Evolutionary conservation across 805 yeast species (phyloP).

Genomic region (Metschnikowia hibisci): DNA sequence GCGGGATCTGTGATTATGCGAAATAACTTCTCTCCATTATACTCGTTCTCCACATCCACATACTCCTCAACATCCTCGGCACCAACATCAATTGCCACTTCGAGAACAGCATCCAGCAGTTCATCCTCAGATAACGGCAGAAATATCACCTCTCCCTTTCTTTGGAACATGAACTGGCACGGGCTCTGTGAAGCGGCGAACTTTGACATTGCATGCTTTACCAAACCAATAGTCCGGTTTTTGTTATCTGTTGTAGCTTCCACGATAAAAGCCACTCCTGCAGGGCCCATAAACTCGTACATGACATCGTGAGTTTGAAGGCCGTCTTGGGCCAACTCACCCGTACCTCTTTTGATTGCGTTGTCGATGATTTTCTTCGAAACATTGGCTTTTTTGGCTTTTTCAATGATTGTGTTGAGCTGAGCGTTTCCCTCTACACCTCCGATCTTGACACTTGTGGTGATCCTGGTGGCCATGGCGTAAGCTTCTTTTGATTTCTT

Average conservation of each 20-base stretch:
- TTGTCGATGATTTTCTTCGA: constrained; percentile 81
- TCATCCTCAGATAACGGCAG: constrained; percentile 34
- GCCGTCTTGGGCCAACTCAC: constrained; percentile 49
- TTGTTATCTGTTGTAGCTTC: constrained; percentile 90
- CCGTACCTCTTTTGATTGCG: constrained; percentile 83
- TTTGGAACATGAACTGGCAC: constrained; percentile 70
- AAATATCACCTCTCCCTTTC: constrained; percentile 67
- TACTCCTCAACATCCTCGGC: constrained; percentile 72
- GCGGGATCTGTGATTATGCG: constrained; percentile 60
- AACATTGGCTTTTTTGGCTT: constrained; percentile 71
- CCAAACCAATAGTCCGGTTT: constrained; percentile 70
- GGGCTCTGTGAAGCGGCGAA: constrained; percentile 71
- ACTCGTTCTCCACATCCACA: constrained; percentile 40
- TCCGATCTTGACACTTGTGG: constrained; percentile 69
- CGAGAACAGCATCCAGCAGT: constrained; percentile 65
- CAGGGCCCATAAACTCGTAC: constrained; percentile 92
- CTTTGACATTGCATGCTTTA: constrained; percentile 72
- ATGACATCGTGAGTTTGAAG: constrained; percentile 43
- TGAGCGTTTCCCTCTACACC: constrained; percentile 61
- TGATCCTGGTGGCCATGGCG: constrained; percentile 67
- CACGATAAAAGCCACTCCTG: constrained; percentile 80
- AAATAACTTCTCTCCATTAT: constrained; percentile 29
- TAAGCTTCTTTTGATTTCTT: constrained; percentile 65
- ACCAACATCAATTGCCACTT: constrained; percentile 69
- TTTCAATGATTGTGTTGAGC: constrained; percentile 71